Conservation (phyloP, 768 basidiomycete species). For the Calvatia gigantea region DNA sequence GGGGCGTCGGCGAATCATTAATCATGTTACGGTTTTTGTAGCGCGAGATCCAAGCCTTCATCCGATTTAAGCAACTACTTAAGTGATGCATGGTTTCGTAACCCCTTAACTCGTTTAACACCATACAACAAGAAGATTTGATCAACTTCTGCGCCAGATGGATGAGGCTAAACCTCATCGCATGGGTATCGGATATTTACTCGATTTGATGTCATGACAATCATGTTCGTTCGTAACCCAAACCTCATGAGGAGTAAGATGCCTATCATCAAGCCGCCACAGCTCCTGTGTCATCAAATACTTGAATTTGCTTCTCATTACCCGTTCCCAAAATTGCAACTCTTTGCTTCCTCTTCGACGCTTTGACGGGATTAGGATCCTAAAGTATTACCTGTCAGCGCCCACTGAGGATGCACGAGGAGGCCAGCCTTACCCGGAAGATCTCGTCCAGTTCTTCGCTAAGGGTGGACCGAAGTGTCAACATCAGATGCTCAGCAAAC, state of each 20-base stretch:
- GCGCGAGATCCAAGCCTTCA: no score
- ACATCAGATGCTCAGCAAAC: background rate
- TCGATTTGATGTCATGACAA: no score
- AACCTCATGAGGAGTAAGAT: background rate
- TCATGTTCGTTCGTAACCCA: no score
- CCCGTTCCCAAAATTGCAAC: slow-evolving; percentile 35
- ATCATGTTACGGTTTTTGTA: no score
- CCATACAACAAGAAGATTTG: no score
- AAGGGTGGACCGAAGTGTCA: background rate
- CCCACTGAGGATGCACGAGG: background rate
- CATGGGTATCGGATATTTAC: no score
- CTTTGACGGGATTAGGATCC: slow-evolving; percentile 38
- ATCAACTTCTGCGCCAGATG: no score
- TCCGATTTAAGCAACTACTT: no score
- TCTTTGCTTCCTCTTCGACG: slow-evolving; percentile 35
- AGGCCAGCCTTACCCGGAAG: slow-evolving; percentile 25
- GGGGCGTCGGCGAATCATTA: no score
- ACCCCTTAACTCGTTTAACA: no score
- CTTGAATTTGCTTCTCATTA: slow-evolving; percentile 17
- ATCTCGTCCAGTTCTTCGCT: slow-evolving; percentile 43
- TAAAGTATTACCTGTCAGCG: slow-evolving; percentile 11
- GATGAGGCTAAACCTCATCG: no score
- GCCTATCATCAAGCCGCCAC: background rate
- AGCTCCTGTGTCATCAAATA: slow-evolving; percentile 8
- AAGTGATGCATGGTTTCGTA: no score